A percentile compares a stretch with the other conserved stretches of the same genome.
Conservation (phyloP, 331 rosid genomes). For the Quercus phellos region DNA sequence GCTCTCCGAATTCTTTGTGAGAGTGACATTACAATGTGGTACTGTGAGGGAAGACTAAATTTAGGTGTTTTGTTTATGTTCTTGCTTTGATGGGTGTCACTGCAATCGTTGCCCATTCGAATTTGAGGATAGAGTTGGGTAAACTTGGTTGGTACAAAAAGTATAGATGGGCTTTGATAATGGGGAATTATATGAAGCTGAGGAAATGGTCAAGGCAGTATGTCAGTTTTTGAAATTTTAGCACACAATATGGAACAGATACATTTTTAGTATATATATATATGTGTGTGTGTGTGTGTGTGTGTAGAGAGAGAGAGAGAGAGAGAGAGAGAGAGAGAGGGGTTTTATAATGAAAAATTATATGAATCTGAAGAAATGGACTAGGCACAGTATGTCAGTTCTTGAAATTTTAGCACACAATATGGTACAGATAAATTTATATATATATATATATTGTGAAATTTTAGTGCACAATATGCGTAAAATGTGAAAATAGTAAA, state of each 20-base stretch:
- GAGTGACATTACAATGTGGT: neutral
- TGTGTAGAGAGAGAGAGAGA: no score
- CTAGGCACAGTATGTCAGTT: neutral
- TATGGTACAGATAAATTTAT: neutral
- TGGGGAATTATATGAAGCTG: neutral
- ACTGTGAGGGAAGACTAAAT: neutral
- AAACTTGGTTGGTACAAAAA: neutral
- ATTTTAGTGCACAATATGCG: neutral
- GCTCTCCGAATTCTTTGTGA: neutral
- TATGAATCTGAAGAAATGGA: neutral
- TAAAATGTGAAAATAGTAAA: neutral
- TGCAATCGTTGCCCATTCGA: neutral
- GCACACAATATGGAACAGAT: neutral
- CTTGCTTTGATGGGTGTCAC: no score
- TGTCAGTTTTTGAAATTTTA: neutral
- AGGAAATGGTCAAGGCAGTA: neutral
- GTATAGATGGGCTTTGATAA: no score
- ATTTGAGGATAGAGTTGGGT: neutral
- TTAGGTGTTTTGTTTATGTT: neutral
- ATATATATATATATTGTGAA: neutral
- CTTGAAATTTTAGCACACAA: neutral
- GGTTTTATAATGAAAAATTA: neutral
- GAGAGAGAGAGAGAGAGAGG: no score
- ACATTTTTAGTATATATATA: neutral
- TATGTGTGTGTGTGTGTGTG: no score